Base-by-base conservation (phyloP, 371 early-diverging fungal species). In the Choanephora cucurbitarum region DNA sequence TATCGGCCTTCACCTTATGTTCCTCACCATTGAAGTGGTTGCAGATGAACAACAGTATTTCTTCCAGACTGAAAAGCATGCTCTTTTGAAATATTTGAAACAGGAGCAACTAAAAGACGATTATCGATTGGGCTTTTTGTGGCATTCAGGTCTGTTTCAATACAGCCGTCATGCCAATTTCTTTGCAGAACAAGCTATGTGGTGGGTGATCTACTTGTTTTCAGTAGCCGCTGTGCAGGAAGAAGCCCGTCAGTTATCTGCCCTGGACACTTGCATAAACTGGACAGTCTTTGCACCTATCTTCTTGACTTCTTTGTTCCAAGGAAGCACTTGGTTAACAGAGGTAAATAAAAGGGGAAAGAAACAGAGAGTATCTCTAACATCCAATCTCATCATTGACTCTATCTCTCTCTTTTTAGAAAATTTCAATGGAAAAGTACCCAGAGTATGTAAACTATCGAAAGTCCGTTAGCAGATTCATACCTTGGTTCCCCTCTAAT, bases 1-100 rank as follows among this genome's bases (percentile, higher is more conserved):
- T 0, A 54, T 72, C 1, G 58, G 54, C 2, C 44, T 76, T 5
- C 86, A 83, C 60, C 37, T 86, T 4, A 44, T 48, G 0, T 69
- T 83, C 14, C 62, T 91, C 21, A 43, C 57, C 0, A 40, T 80
- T 21, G 95, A 95, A 67, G 76, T 72, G 0, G 55, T 85, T 7
- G 92, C 95, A 0, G 96, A 96, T 69, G 64, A 91, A 39, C 95
- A 96, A 57, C 91, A 93, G 62, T 94, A 83, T 74, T 61, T 51
- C 1, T 94, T 92, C 67, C 94, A 95, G 57, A 75, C 72, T 31
- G 64, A 66, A 18, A 94, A 93, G 69, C 66, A 75, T 17, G 69
- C 69, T 13, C 58, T 77, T 17, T 60, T 81, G 23, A 67, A 64
- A 0, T 60, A 66, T 21, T 46, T 60, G 3, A 55, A 72, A 7